Conservation (phyloP, 2,329 filamentous ascomycete genomes). For the Coniella vitis region DNA sequence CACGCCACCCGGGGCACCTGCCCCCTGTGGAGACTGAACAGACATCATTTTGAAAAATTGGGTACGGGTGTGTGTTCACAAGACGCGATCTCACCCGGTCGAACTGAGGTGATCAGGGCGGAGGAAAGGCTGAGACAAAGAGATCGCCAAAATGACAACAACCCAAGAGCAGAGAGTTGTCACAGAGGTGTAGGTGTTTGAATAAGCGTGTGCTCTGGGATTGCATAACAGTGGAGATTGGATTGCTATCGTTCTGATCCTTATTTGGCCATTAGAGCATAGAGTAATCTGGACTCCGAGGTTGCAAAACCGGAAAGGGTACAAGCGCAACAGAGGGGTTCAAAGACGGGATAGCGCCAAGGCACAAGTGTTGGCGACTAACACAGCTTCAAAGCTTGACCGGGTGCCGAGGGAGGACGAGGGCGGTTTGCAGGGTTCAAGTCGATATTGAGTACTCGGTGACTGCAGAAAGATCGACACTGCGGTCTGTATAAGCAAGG, state of each 20-base stretch:
- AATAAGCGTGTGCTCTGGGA: not conserved
- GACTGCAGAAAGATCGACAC: not conserved
- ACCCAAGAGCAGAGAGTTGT: not conserved
- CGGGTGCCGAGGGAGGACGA: not conserved
- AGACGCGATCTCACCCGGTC: not conserved
- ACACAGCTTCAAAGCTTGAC: not conserved
- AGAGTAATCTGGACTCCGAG: conserved; percentile 1
- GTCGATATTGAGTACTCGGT: not conserved
- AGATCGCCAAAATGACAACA: not conserved
- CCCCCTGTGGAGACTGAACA: conserved; percentile 45
- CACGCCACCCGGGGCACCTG: conserved; percentile 29
- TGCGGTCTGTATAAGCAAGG: not conserved
- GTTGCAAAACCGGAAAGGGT: not conserved
- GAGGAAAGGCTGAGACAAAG: conserved; percentile 6
- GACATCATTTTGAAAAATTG: conserved; percentile 37
- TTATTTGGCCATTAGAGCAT: not conserved
- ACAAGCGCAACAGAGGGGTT: conserved; percentile 1
- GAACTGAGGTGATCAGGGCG: not conserved
- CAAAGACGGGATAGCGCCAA: conserved; percentile 1
- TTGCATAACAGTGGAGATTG: not conserved
- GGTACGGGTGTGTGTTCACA: not conserved
- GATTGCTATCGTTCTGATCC: not conserved
- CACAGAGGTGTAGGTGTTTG: not conserved
- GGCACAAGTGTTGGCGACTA: not conserved
- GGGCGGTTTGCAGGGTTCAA: not conserved